These are phyloP conservation scores for Abortiporus biennis DNA, from an alignment of 1,284 basidiomycete genomes.

Conservation along the genomic window DNA sequence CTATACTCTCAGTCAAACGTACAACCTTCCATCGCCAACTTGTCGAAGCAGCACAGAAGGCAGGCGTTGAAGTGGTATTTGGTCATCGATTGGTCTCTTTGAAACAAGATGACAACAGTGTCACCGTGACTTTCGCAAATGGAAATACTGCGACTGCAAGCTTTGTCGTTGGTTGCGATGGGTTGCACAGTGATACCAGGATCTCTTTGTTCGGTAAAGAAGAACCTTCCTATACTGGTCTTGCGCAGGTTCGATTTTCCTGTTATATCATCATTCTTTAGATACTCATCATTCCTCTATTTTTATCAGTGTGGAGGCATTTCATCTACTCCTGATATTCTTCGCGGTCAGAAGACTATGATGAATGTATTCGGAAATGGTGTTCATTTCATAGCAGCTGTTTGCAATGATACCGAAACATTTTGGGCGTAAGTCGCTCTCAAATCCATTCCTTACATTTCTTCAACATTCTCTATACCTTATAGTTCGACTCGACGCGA, in stretches of 20 bases:
- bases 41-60: slow-evolving; percentile 25
- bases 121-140: slow-evolving; percentile 31
- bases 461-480: neutral
- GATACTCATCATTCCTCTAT: too few relatives aligned
- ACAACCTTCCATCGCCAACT: slow-evolving; percentile 28
- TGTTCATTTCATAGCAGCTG: slow-evolving; percentile 34
- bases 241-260: slow-evolving; percentile 30
- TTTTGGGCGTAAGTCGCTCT: slow-evolving; percentile 34
- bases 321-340: slow-evolving; percentile 22
- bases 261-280: neutral
- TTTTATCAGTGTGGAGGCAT: slow-evolving; percentile 28
- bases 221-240: slow-evolving; percentile 31
- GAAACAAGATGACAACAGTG: slow-evolving; percentile 27
- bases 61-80: slow-evolving; percentile 32
- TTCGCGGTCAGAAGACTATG: slow-evolving; percentile 14
- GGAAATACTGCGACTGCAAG: slow-evolving; percentile 31
- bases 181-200: slow-evolving; percentile 38
- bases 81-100: slow-evolving; percentile 28
- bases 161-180: slow-evolving; percentile 42
- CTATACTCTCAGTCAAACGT: slow-evolving; percentile 28
- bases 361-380: slow-evolving; percentile 33
- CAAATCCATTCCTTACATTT: neutral
- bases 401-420: slow-evolving; percentile 25
- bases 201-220: slow-evolving; percentile 34
- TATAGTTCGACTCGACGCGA: slow-evolving; percentile 32